These are phyloP conservation scores for Hemisphaericaspora subhashii DNA, from an alignment of 1,139 yeast genomes.

Conservation along the genomic window DNA sequence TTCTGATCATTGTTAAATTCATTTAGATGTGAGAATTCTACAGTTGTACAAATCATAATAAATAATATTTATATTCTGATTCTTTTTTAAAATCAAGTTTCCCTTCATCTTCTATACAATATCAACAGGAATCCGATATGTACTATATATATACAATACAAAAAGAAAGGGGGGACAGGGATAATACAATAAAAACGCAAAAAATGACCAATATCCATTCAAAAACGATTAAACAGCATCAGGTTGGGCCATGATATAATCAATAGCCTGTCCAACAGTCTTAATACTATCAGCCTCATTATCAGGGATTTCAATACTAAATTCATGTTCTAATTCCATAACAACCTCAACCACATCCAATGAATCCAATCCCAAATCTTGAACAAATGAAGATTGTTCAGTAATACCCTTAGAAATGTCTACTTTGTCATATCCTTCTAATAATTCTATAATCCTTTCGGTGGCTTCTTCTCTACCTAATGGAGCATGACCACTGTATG, in stretches of 20 bases:
- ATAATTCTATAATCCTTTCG: constrained; percentile 73
- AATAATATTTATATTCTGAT: no score
- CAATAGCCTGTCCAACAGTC: constrained; percentile 81
- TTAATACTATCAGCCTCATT: constrained; percentile 80
- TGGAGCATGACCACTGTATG: constrained; percentile 63
- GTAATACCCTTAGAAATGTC: constrained; percentile 49
- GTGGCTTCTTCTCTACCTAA: constrained; percentile 70
- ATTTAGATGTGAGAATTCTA: no score
- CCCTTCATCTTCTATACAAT: no score
- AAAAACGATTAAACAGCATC: constrained; percentile 57
- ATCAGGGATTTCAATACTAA: constrained; percentile 79
- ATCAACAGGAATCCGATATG: no score
- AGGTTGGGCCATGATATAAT: constrained; percentile 69
- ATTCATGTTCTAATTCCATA: constrained; percentile 86
- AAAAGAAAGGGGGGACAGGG: not conserved
- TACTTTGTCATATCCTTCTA: constrained; percentile 79
- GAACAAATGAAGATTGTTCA: constrained; percentile 60
- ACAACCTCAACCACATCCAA: constrained; percentile 87
- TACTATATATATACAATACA: no score
- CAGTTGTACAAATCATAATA: no score
- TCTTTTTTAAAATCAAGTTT: no score
- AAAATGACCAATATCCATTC: no score
- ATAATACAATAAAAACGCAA: not conserved
- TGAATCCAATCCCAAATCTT: constrained; percentile 83
- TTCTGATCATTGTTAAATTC: no score